Percentiles rank a stretch among this genome's conserved stretches.
phyloP scores from a whole-genome alignment of 257 asterid genomes.

The Solanum paucissectum region DNA sequence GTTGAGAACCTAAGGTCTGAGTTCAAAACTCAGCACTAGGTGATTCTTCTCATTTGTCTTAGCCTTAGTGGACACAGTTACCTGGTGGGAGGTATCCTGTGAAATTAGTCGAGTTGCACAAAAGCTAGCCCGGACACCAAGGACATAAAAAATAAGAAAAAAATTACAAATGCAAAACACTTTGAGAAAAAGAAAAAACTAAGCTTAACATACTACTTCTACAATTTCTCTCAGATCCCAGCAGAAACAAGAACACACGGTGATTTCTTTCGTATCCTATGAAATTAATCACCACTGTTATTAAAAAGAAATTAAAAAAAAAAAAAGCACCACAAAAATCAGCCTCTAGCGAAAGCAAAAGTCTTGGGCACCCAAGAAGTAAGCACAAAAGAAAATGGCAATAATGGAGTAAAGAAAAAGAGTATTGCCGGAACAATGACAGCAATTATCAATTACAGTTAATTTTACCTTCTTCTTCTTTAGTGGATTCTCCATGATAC shows the following conservation, averaged over 20 bases:
- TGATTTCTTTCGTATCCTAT: neutral
- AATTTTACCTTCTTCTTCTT: conserved; percentile 74
- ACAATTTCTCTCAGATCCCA: neutral
- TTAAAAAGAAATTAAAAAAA: neutral
- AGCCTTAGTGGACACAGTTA: no score
- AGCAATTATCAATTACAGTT: neutral
- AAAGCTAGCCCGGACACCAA: no score
- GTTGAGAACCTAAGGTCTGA: neutral
- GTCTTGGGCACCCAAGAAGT: neutral
- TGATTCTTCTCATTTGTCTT: no score
- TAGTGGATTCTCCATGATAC: conserved; percentile 49
- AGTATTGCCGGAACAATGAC: neutral
- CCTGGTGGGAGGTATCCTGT: neutral
- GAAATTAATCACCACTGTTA: neutral
- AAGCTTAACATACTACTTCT: neutral
- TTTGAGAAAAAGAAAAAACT: neutral
- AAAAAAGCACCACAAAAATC: neutral
- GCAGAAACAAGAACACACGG: neutral
- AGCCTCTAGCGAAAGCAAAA: neutral
- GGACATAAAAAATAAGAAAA: no score
- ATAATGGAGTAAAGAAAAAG: neutral
- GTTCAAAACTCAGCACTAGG: no score
- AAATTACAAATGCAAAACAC: neutral
- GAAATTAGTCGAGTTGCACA: no score
- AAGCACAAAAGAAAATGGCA: neutral